Evolutionary conservation across 176 grass and related monocot species (phyloP).

Genomic region (Bothriochloa decipiens): DNA sequence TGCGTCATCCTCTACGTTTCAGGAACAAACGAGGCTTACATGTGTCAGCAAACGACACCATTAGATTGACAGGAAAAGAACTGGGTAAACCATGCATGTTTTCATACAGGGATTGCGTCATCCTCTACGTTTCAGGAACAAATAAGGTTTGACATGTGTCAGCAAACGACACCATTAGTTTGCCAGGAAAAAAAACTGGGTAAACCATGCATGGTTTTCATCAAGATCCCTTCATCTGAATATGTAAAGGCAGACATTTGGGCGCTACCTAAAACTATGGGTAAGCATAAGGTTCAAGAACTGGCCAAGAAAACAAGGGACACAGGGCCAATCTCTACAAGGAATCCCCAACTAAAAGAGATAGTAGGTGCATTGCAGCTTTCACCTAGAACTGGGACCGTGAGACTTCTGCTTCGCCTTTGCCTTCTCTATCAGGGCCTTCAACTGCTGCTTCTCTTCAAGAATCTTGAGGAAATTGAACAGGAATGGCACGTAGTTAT

Average conservation of each 20-base stretch:
- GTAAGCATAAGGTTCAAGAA: conserved; percentile 10
- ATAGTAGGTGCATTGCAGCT: not conserved
- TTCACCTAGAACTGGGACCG: conserved; percentile 47
- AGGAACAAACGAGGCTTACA: not conserved
- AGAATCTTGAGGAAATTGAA: conserved; percentile 98
- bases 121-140: not conserved
- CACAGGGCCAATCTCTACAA: conserved; percentile 44
- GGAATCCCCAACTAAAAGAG: conserved; percentile 23
- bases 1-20: not conserved
- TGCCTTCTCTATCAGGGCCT: conserved; percentile 88
- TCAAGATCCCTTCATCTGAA: conserved; percentile 1
- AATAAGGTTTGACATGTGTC: not conserved
- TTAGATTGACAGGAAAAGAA: not conserved
- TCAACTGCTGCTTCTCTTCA: conserved; percentile 85
- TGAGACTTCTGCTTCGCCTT: conserved; percentile 71
- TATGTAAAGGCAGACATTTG: not conserved
- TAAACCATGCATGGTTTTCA: not conserved
- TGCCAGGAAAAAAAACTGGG: not conserved
- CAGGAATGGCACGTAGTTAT: conserved; percentile 91
- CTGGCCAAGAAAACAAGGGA: conserved; percentile 33
- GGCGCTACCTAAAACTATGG: conserved; percentile 25
- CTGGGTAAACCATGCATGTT: not conserved
- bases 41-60: not conserved
- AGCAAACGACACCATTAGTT: not conserved
- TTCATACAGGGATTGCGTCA: not conserved